phyloP scores from a whole-genome alignment of 495 filamentous ascomycete genomes.

The Penicillium mononematosum region DNA sequence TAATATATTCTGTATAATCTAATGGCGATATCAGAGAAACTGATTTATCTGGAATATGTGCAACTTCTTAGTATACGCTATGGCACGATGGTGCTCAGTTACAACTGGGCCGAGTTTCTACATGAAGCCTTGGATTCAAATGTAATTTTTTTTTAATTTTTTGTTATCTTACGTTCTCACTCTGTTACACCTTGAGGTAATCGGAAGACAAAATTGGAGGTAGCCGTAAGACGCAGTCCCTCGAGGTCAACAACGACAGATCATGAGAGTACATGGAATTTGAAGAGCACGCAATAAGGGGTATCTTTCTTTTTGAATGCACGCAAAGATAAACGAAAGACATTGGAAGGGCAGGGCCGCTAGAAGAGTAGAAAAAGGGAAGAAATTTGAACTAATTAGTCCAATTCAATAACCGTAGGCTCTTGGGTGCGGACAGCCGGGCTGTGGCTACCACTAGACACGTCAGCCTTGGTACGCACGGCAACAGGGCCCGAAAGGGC shows the following conservation, averaged over 20 bases:
- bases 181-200: background rate
- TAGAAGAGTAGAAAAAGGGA: background rate
- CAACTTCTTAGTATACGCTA: background rate
- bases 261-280: background rate
- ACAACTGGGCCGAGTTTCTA: background rate
- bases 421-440: constrained; percentile 7
- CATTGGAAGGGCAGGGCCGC: background rate
- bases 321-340: constrained; percentile 4
- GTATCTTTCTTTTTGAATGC: constrained; percentile 21
- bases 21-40: constrained; percentile 20
- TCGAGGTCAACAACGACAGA: constrained; percentile 4
- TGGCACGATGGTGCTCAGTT: background rate
- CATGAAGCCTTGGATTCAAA: background rate
- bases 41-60: background rate
- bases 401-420: constrained; percentile 34
- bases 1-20: constrained; percentile 27
- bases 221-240: background rate
- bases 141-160: background rate
- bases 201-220: background rate
- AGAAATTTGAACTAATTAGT: constrained; percentile 16
- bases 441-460: background rate
- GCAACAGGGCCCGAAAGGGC: background rate
- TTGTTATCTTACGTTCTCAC: background rate
- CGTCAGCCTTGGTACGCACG: constrained; percentile 9
- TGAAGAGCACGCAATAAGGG: constrained; percentile 7